Base-by-base conservation (phyloP, 2,329 filamentous ascomycete species). In the Clonostachys rhizophaga region DNA sequence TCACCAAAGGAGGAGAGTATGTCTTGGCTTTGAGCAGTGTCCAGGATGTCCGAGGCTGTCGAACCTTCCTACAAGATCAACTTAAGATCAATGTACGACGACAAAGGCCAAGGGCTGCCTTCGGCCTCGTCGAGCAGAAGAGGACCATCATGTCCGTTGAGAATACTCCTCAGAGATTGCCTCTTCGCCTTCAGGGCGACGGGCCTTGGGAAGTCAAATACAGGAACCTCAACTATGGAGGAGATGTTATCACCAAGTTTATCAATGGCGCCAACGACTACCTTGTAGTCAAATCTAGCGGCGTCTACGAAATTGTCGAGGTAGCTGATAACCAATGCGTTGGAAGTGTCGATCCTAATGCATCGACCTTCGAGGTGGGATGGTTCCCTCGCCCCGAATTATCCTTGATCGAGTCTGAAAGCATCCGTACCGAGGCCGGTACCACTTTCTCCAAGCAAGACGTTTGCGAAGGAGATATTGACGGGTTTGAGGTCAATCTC, bases 391-490 rank as follows among this genome's bases (percentile, higher is more conserved):
- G 91, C 42, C 95, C 94, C 1, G 74, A 82, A 52, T 75, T 95
- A 40, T 78, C 76, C 13, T 63, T 94, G 42, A 73, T 83, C 6
- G 78, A 86, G 50, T 81, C 80, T n/a, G 74, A 82, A 5, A 79
- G 83, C 42, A 75, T 89, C 42, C 71, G 71, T 14, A 49, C 55
- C 11, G 66, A 75, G 35, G 71, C 74, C 14, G 72, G 70, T 9
- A 71, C 74, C 30, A 74, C 75, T 34, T 87, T 85, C 60, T 63
- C 84, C 55, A 95, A 95, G 66, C 79, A 84, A 40, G 85, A 91
- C 50, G 86, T 99, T 33, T 99, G 94, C 60, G 91, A 99, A 69
- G 92, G 92, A 33, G 92, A 97, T 51, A 87, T 96, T 58, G 92
- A 96, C 63, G 83, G 84, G 5, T 84, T 96, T 47, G 91, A 96